Evolutionary conservation across 768 basidiomycete genomes (phyloP), one percentile per base, ranked within the genome.

Genomic region (Tricholoma saponaceum): DNA sequence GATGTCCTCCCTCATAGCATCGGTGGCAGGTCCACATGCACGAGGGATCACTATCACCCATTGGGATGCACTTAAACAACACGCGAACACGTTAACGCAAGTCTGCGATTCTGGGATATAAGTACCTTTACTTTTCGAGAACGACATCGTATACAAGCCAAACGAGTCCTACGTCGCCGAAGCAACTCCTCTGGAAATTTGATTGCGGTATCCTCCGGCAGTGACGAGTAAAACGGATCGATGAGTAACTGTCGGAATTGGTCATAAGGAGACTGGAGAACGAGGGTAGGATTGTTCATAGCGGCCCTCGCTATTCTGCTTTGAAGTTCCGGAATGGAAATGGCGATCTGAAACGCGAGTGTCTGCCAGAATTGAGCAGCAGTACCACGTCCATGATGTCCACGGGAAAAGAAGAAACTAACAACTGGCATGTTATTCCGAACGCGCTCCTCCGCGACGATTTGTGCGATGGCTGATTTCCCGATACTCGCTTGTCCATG

Each of bases 371-470:
- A 58, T 13, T 63, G 59, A 16, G 37, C 56, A 1, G 62, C 60
- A 10, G 56, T 65, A 9, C 58, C 57, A 2, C 69, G 60, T 35
- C 63, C 64, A 30, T 60, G 37, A 32, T 66, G 60, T 23, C 61
- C 57, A 13, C 71, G 66, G 5, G 69, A 72, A 61, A 72, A 72
- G 59, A 72, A 72, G 62, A 71, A 72, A 52, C 70, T 70, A 0
- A 62, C 68, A 35, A 64, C 67, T 2, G 72, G 62, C 20, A 18
- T 52, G n/a, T 53, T 58, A 23, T 20, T 26, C 28, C 20, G 58
- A 54, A 37, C 68, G 30, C 62, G 58, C 2, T 4, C 16, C 41
- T 66, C 63, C 16, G 63, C 61, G 35, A 64, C 49, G 13, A 59
- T 64, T 35, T 62, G 65, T 20, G 63, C 58, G n/a, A 66, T 49